phyloP scores from a whole-genome alignment of 805 yeast genomes.

The Ogataea parapolymorpha region DNA sequence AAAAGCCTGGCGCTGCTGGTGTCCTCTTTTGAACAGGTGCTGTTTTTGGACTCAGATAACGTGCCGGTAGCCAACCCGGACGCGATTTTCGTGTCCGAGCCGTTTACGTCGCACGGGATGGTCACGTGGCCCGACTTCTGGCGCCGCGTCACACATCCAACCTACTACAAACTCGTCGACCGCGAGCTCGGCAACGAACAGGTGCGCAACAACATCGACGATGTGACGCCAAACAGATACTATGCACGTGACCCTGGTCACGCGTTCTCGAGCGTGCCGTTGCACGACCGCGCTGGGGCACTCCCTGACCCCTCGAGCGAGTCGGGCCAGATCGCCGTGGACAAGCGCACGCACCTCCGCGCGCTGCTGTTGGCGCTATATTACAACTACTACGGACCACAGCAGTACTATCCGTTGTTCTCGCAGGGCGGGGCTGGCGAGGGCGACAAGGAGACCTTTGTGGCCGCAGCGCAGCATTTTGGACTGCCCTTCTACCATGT shows the following conservation, averaged over 20 bases:
- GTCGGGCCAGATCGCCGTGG: slow-evolving; percentile 52
- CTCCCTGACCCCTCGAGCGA: slow-evolving; percentile 55
- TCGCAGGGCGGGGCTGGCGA: slow-evolving; percentile 50
- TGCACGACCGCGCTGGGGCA: slow-evolving; percentile 50
- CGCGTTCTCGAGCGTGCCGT: slow-evolving; percentile 33
- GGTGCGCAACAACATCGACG: slow-evolving; percentile 31
- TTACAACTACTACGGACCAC: slow-evolving; percentile 52
- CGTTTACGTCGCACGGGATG: slow-evolving; percentile 50
- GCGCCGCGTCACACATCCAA: slow-evolving; percentile 54
- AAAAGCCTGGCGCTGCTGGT: slow-evolving; percentile 47
- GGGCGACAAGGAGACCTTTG: slow-evolving; percentile 59
- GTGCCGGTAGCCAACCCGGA: slow-evolving; percentile 48
- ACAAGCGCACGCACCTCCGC: slow-evolving; percentile 45
- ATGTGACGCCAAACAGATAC: slow-evolving; percentile 23
- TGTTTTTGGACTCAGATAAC: slow-evolving; percentile 52
- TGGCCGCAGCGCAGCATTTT: slow-evolving; percentile 48
- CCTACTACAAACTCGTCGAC: slow-evolving; percentile 44
- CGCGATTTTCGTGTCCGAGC: slow-evolving; percentile 50
- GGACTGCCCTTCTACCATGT: slow-evolving; percentile 47
- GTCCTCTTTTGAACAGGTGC: slow-evolving; percentile 51
- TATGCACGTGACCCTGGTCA: slow-evolving; percentile 15
- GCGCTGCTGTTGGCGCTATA: slow-evolving; percentile 48
- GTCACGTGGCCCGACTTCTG: slow-evolving; percentile 61
- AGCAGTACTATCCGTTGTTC: slow-evolving; percentile 43
- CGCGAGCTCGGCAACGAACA: slow-evolving; percentile 32